These are phyloP conservation scores for Hericium erinaceus DNA, from an alignment of 768 basidiomycete genomes.

Conservation along the genomic window DNA sequence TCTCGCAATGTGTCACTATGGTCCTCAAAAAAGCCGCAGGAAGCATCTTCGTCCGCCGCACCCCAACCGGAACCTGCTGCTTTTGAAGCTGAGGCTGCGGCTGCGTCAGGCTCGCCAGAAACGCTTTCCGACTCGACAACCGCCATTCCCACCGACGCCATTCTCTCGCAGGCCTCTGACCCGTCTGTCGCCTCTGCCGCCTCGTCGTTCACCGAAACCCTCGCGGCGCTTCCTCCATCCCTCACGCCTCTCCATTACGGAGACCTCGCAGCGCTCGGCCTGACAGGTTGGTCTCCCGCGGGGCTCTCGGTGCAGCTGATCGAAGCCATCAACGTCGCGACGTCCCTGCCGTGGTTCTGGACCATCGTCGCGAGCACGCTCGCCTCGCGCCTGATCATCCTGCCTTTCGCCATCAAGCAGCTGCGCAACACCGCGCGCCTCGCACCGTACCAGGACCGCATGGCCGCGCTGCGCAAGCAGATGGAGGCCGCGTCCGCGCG, in stretches of 20 bases:
- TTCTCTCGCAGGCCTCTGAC: too few species aligned
- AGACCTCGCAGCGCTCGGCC: conserved; percentile 60
- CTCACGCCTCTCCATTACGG: conserved; percentile 54
- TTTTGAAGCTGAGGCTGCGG: too few species aligned
- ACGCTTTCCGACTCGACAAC: neutral
- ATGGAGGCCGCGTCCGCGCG: conserved; percentile 26
- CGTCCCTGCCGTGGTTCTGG: conserved; percentile 76
- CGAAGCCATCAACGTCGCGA: conserved; percentile 59
- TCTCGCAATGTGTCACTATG: too few species aligned
- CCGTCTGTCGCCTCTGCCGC: neutral
- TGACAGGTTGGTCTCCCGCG: conserved; percentile 54
- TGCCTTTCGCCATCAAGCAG: conserved; percentile 52
- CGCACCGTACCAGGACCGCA: conserved; percentile 47
- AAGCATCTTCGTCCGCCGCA: too few species aligned
- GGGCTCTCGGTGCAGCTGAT: conserved; percentile 54
- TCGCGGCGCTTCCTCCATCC: conserved; percentile 2
- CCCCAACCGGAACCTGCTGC: too few species aligned
- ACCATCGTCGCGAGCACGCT: conserved; percentile 62
- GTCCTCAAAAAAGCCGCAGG: too few species aligned
- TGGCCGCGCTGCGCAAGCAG: conserved; percentile 45
- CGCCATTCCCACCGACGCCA: too few species aligned
- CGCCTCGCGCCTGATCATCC: conserved; percentile 47
- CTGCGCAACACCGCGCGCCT: conserved; percentile 52
- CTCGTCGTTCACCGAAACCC: neutral
- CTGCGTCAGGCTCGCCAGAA: neutral